Conservation (phyloP, 345 rosid genomes). For the Salix udensis region DNA sequence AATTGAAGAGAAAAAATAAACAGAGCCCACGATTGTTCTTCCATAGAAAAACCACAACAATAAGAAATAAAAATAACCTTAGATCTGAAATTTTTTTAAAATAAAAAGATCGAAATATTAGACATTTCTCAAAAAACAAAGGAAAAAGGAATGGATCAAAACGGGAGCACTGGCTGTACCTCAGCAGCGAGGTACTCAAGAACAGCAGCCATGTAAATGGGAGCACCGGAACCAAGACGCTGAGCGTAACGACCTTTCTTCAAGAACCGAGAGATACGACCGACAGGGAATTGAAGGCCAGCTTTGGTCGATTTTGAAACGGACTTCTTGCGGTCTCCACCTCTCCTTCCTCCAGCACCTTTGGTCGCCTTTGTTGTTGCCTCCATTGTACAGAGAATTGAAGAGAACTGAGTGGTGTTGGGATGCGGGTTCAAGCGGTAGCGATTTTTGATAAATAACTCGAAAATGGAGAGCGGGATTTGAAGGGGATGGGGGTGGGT, state of each 20-base stretch:
- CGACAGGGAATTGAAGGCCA: constrained; percentile 27
- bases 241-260: constrained; percentile 24
- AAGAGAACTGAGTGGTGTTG: not conserved
- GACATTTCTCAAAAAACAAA: not conserved
- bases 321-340: constrained; percentile 17
- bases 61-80: no score
- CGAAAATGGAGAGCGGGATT: not conserved
- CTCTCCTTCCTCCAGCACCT: constrained; percentile 24
- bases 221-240: constrained; percentile 15
- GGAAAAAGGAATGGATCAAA: not conserved
- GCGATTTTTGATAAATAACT: not conserved
- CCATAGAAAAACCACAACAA: no score
- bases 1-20: no score
- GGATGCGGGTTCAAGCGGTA: not conserved
- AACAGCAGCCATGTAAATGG: constrained; percentile 22
- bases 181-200: constrained; percentile 30
- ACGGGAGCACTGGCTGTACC: not conserved
- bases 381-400: not conserved
- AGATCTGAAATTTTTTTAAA: not conserved
- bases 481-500: rapidly evolving
- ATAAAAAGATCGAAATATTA: not conserved
- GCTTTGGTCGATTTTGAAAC: constrained; percentile 20
- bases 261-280: constrained; percentile 17
- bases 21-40: no score
- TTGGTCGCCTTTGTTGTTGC: constrained; percentile 5